Conservation (phyloP, 129 eudicot genomes). For the Saposhnikovia divaricata region DNA sequence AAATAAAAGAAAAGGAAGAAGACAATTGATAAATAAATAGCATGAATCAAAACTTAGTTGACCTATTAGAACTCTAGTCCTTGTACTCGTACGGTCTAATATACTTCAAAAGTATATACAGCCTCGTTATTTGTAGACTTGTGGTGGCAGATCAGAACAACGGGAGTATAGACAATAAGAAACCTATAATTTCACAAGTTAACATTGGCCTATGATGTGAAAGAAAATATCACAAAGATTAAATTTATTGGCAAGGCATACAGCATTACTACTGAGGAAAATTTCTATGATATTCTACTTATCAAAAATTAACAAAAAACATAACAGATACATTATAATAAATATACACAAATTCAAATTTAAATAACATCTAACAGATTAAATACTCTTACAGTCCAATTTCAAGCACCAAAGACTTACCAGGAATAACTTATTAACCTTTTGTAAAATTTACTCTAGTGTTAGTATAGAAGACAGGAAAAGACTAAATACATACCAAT, state of each 20-base stretch:
- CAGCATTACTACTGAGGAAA: neutral
- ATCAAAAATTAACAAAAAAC: neutral
- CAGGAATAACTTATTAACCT: neutral
- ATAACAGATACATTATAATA: too few species aligned
- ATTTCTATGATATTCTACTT: neutral
- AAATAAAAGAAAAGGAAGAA: neutral
- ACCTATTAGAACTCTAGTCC: neutral
- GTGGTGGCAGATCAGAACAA: neutral
- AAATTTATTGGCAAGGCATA: neutral
- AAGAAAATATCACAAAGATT: too few species aligned
- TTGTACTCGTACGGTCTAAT: slow-evolving; percentile 1
- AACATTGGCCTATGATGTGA: neutral
- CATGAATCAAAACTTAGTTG: neutral
- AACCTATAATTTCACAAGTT: neutral
- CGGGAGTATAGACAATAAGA: neutral
- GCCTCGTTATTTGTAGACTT: neutral
- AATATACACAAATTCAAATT: neutral
- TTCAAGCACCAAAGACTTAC: neutral
- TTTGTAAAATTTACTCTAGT: neutral
- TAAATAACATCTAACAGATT: neutral
- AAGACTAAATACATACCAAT: neutral
- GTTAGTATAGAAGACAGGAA: neutral
- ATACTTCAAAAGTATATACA: neutral
- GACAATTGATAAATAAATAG: neutral
- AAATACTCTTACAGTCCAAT: neutral